These are phyloP conservation scores for Ettlia oleoabundans DNA, from an alignment of 139 green algal species.

Conservation along the genomic window DNA sequence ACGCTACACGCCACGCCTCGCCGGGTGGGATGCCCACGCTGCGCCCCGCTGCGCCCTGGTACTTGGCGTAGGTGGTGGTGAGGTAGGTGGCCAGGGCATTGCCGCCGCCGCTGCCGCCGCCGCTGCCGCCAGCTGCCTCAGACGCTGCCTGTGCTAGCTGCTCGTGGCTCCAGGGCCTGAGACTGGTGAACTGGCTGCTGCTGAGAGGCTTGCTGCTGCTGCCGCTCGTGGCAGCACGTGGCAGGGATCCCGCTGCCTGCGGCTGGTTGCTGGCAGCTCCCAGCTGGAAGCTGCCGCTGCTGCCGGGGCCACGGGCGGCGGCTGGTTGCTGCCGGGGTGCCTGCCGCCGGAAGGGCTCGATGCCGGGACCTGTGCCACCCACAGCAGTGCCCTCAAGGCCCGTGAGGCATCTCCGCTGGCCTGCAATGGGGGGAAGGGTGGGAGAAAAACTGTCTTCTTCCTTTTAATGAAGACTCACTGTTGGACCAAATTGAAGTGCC, in stretches of 20 bases:
- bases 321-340: constrained; percentile 20
- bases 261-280: constrained; percentile 15
- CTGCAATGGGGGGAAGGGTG: neutral
- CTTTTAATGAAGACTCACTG: no score
- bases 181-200: neutral
- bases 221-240: no score
- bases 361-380: constrained; percentile 70
- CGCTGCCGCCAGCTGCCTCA: neutral
- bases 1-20: constrained; percentile 74
- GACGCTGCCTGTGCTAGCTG: neutral
- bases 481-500: no score
- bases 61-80: constrained; percentile 54
- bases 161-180: neutral
- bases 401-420: constrained; percentile 10
- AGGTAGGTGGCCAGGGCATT: constrained; percentile 50
- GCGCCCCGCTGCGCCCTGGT: constrained; percentile 55
- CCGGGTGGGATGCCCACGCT: constrained; percentile 63
- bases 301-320: neutral
- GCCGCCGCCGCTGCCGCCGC: constrained; percentile 6
- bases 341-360: constrained; percentile 68
- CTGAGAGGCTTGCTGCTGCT: neutral
- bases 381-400: constrained; percentile 48
- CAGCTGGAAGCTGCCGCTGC: constrained; percentile 28
- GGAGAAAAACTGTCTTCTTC: no score
- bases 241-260: neutral